A percentile compares a stretch with the other conserved stretches of the same genome.
phyloP scores from a whole-genome alignment of 2,329 filamentous ascomycete genomes.

The Aspergillus sp. region DNA sequence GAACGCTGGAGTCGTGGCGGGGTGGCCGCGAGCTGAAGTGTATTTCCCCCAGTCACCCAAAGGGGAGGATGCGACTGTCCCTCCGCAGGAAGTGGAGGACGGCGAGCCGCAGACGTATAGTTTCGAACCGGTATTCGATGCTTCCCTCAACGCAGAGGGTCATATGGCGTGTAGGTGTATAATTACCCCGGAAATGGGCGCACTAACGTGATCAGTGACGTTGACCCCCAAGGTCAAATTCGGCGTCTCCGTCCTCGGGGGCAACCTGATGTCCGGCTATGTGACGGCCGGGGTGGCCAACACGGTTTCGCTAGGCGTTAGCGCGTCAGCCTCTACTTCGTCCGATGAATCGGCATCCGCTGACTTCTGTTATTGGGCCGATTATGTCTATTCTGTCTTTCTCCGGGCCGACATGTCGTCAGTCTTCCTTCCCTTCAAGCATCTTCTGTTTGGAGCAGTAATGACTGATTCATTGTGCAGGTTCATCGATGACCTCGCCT shows the following conservation, averaged over 20 bases:
- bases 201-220: too few species aligned
- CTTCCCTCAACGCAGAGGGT: background rate
- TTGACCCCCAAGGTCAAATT: conserved; percentile 3
- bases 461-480: too few species aligned
- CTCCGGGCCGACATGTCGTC: conserved; percentile 1
- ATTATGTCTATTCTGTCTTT: conserved; percentile 4
- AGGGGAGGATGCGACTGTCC: background rate
- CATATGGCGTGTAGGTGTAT: too few species aligned
- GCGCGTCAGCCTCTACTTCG: background rate
- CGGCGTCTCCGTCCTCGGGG: conserved; percentile 5
- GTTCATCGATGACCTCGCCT: background rate
- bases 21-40: conserved; percentile 1
- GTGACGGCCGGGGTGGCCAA: conserved; percentile 4
- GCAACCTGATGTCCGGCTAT: conserved; percentile 2
- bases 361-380: conserved; percentile 6
- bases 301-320: conserved; percentile 3
- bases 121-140: background rate
- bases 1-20: conserved; percentile 2
- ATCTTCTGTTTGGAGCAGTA: too few species aligned
- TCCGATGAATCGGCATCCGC: background rate
- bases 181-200: too few species aligned
- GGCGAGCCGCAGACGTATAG: background rate
- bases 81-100: background rate
- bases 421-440: too few species aligned
- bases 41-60: conserved; percentile 5